Evolutionary conservation across 371 early-diverging fungal genomes (phyloP), one percentile per base, ranked within the genome.

Genomic region (Rhizopus sp.): DNA sequence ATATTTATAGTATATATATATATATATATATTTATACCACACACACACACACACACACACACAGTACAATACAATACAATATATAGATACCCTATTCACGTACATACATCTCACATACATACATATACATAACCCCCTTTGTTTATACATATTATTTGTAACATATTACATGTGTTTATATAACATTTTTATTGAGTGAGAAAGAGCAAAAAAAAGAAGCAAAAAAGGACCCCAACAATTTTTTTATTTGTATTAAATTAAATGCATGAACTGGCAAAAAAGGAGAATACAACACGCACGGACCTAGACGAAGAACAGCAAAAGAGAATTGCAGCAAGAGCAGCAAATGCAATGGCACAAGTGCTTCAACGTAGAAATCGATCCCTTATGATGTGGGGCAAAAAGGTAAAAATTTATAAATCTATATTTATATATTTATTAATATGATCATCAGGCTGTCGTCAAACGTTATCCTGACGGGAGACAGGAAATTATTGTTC

Each of bases 401-500:
- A 66, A 52, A 75, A 71, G 71, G 75, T 33, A 50, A 49, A 33
- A 49, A 32, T 12, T n/a, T 33, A 40, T 13, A 44, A 32, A 12
- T 17, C 17, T 39, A 7, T 41, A 17, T 7, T 29, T 44, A 7
- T 49, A 16, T 48, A 8, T 51, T 45, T n/a, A 7, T 17, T 35
- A 34, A 13, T 15, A 23, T 9, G 5, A n/a, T 30, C 31, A 12
- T 37, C 68, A 77, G 77, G 72, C 70, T 41, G 35, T 67, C 13
- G 69, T 77, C 47, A 70, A 71, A 31, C 57, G 62, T 33, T 69
- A 69, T 33, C 73, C 77, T 42, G 70, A 77, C 48, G 77, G 77
- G n/a, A 50, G 62, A 5, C 71, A 68, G 34, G 77, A 77, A 57
- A 77, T 77, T n/a, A 58, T 71, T 40, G 70, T 77, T 12, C 77